phyloP scores from a whole-genome alignment of 306 rosid genomes.

The Medicago ruthenica region DNA sequence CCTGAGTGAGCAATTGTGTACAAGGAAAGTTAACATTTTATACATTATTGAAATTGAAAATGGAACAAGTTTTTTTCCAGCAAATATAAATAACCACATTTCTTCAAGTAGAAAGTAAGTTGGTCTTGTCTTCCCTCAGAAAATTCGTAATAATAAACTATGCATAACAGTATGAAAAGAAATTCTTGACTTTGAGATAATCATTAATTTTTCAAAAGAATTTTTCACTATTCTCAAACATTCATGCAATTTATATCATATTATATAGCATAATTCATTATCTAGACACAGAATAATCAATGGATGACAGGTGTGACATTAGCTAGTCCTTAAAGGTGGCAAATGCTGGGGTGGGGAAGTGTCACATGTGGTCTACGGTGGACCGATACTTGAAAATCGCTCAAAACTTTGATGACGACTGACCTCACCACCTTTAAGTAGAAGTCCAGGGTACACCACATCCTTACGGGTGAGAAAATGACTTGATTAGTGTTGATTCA shows the following conservation, averaged over 20 bases:
- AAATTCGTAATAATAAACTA: neutral
- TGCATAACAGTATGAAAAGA: neutral
- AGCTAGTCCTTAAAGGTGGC: too few relatives aligned
- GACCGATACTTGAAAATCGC: too few relatives aligned
- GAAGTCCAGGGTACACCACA: too few relatives aligned
- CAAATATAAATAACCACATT: constrained; percentile 3
- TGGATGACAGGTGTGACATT: neutral
- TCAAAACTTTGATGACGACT: too few relatives aligned
- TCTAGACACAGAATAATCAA: neutral
- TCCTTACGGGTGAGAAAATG: too few relatives aligned
- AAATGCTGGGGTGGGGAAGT: too few relatives aligned
- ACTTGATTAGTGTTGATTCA: too few relatives aligned
- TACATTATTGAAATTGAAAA: neutral
- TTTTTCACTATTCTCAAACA: neutral
- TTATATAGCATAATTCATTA: neutral
- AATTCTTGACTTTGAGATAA: neutral
- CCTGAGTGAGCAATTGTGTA: constrained; percentile 54
- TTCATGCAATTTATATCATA: neutral
- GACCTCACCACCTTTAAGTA: too few relatives aligned
- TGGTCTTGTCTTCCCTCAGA: neutral
- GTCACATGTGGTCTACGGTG: too few relatives aligned
- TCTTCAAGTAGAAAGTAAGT: constrained; percentile 4
- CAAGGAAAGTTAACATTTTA: constrained; percentile 10
- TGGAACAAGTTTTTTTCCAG: too few relatives aligned
- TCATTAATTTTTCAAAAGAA: too few relatives aligned